Conservation (phyloP, 1,139 yeast species). For the Lodderomyces parapsilosis region DNA sequence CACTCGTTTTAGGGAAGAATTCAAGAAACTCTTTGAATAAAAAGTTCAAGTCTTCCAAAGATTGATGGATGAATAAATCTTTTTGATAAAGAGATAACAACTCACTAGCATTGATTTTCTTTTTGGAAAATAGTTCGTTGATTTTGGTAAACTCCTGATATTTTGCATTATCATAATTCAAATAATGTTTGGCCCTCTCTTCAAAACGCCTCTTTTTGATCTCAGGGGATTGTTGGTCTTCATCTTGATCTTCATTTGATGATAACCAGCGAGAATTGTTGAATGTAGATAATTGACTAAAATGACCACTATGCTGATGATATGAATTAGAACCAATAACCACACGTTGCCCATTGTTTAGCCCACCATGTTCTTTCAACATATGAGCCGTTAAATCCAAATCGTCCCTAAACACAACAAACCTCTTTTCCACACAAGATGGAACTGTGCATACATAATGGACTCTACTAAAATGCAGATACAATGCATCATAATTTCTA, state of each 20-base stretch:
- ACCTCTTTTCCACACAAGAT: slow-evolving; percentile 82
- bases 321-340: slow-evolving; percentile 45
- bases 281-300: slow-evolving; percentile 69
- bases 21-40: slow-evolving; percentile 58
- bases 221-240: slow-evolving; percentile 37
- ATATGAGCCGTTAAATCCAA: slow-evolving; percentile 87
- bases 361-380: slow-evolving; percentile 75
- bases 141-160: slow-evolving; percentile 49
- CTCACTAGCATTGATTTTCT: slow-evolving; percentile 47
- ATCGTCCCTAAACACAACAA: slow-evolving; percentile 88
- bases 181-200: slow-evolving; percentile 80
- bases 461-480: slow-evolving; percentile 65
- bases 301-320: slow-evolving; percentile 30
- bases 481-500: slow-evolving; percentile 69
- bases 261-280: slow-evolving; percentile 11
- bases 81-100: slow-evolving; percentile 48
- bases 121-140: slow-evolving; percentile 49
- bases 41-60: slow-evolving; percentile 49
- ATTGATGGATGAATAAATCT: slow-evolving; percentile 44
- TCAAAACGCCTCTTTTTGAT: slow-evolving; percentile 66
- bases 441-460: slow-evolving; percentile 84
- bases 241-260: slow-evolving; percentile 19
- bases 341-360: slow-evolving; percentile 44
- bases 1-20: slow-evolving; percentile 36
- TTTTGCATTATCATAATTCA: slow-evolving; percentile 51